phyloP scores from a whole-genome alignment of 495 filamentous ascomycete species.

The Aspergillus incahuasiensis region DNA sequence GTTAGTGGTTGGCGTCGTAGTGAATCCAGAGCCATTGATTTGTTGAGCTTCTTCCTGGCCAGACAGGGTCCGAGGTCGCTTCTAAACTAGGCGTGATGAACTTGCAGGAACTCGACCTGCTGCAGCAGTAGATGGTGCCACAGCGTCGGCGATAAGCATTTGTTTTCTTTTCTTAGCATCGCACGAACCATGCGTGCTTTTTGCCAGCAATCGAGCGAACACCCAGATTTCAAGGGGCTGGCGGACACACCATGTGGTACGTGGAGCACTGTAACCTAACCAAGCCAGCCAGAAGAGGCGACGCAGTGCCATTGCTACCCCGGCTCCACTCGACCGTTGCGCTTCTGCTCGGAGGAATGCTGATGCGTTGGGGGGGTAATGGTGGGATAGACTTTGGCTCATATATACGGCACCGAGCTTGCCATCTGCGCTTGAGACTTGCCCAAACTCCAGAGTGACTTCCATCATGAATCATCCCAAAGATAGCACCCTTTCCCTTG shows the following conservation, averaged over 20 bases:
- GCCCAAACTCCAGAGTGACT: not conserved
- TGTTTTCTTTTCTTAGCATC: not conserved
- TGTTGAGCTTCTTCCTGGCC: not conserved
- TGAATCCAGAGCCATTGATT: not conserved
- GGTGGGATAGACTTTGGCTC: not conserved
- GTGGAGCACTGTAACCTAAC: slow-evolving; percentile 14
- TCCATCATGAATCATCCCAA: slow-evolving; percentile 17
- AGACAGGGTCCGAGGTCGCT: not conserved
- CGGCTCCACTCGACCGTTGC: not conserved
- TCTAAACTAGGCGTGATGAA: not conserved
- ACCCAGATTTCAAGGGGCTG: slow-evolving; percentile 1
- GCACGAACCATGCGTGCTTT: slow-evolving; percentile 5
- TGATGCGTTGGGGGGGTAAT: not conserved
- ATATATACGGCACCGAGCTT: slow-evolving; percentile 2
- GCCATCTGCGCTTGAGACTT: not conserved
- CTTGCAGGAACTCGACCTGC: not conserved
- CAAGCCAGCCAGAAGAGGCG: not conserved
- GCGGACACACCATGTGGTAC: slow-evolving; percentile 12
- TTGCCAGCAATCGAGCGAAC: slow-evolving; percentile 2
- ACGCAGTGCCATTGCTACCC: slow-evolving; percentile 11
- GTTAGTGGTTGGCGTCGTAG: not conserved
- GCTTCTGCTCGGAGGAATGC: not conserved
- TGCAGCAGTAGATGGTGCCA: not conserved
- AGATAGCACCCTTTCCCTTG: slow-evolving; percentile 7
- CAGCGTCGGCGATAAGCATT: slow-evolving; percentile 11